phyloP scores from a whole-genome alignment of 179 eudicot species.

The Pouteria campechiana region DNA sequence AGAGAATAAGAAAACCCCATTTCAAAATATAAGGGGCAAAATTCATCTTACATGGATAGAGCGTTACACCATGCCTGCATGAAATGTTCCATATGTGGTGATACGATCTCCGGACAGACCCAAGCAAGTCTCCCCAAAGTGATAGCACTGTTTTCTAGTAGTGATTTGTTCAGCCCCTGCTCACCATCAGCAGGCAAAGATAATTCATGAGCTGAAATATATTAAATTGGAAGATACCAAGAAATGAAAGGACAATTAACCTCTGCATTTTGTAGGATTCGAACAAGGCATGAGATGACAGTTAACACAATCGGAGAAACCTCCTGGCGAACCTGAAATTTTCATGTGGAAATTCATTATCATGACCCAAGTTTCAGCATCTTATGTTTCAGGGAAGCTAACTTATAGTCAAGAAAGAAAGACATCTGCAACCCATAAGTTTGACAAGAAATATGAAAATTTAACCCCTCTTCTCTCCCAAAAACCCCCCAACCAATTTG shows the following conservation, averaged over 20 bases:
- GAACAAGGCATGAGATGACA: slow-evolving; percentile 75
- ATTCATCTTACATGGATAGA: slow-evolving; percentile 58
- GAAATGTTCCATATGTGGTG: slow-evolving; percentile 97
- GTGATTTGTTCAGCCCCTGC: slow-evolving; percentile 92
- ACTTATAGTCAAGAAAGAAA: too few species aligned
- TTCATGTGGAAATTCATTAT: too few species aligned
- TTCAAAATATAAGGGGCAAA: background rate
- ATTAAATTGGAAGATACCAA: slow-evolving; percentile 3
- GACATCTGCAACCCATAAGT: too few species aligned
- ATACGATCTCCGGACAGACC: slow-evolving; percentile 93
- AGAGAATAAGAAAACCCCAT: background rate
- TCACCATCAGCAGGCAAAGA: slow-evolving; percentile 1
- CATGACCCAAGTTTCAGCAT: too few species aligned
- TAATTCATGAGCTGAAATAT: background rate
- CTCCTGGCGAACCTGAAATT: slow-evolving; percentile 70
- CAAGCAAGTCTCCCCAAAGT: slow-evolving; percentile 93
- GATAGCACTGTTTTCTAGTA: slow-evolving; percentile 89
- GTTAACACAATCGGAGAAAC: slow-evolving; percentile 75
- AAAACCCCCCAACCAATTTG: too few species aligned
- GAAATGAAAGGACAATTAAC: slow-evolving; percentile 20
- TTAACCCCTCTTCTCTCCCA: too few species aligned
- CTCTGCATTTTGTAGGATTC: slow-evolving; percentile 85
- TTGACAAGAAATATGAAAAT: too few species aligned
- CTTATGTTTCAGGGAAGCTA: too few species aligned
- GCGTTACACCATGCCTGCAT: slow-evolving; percentile 91